Conservation (phyloP, 306 rosid genomes). For the Amphicarpaea edgeworthii region DNA sequence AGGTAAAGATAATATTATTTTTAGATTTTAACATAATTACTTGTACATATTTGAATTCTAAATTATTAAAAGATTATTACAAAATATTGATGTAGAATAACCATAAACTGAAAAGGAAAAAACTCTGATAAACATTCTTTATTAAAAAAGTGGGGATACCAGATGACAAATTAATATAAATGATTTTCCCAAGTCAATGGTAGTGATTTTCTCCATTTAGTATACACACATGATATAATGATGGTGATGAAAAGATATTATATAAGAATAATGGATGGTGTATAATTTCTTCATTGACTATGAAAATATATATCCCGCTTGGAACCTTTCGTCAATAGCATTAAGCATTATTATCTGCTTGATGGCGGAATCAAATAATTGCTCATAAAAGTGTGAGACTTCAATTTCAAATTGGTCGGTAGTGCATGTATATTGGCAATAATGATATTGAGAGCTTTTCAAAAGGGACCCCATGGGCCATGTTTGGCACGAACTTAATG, state of each 20-base stretch:
- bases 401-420: constrained; percentile 30
- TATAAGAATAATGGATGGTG: neutral
- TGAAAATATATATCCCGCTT: neutral
- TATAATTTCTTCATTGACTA: constrained; percentile 32
- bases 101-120: neutral
- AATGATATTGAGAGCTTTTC: neutral
- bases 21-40: neutral
- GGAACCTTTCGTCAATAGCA: neutral
- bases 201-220: neutral
- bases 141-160: too few species aligned
- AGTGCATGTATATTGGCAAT: neutral
- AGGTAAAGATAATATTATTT: neutral
- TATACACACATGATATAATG: neutral
- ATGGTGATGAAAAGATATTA: neutral
- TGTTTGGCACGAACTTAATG: neutral
- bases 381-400: constrained; percentile 22
- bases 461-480: constrained; percentile 31
- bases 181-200: neutral
- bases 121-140: too few species aligned
- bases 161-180: too few species aligned
- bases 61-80: neutral
- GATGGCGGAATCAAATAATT: constrained; percentile 19
- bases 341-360: constrained; percentile 18
- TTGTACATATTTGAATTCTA: neutral
- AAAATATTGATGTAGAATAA: neutral